Base-by-base conservation (phyloP, 2,329 filamentous ascomycete genomes). In the Cryphonectria japonica region DNA sequence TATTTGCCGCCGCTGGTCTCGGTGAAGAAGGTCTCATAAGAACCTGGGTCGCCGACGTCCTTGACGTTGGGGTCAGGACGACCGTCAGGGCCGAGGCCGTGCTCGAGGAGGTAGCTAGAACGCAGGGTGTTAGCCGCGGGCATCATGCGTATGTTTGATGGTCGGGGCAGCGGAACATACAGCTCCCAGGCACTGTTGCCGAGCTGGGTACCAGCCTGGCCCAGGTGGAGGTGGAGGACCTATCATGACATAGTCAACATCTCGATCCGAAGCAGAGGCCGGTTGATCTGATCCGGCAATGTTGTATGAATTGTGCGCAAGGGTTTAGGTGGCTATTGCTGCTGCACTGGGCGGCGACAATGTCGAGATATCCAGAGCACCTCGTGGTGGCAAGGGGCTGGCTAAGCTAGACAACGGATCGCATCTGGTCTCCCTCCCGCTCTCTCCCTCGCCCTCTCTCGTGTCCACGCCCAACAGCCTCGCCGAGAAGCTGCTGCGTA, bases 171-270 rank as follows among this genome's bases (percentile, higher is more conserved):
- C 74, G 74, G 76, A 74, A 85, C 90, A 79, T 87, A 92, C 90
- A 92, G 89, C 83, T 92, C 90, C 90, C 90, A 92, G 77, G 91
- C 90, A 80, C 89, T 91, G 86, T 92, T 92, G 79, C 90, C 91
- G 75, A 92, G 89, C 88, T 92, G 90, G 79, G 86, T 88, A 83
- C 90, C 91, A 83, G 91, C 90, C 86, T 92, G 88, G 81, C 88
- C 88, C 77, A 89, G 81, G 80, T 90, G 88, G 79, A 90, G 83
- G 82, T 90, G 88, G 82, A 89, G 84, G 82, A 90, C 86, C 88
- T 89, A 73, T 69, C 69, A 46, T 46, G 29, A 43, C 41, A 60
- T 54, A 26, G 70, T 75, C 67, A 69, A 72, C 60, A 61, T 65
- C 60, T 37, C 22, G n/a, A 34, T 29, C 16, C 54, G 7, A 64